Percentiles rank a stretch among this genome's conserved stretches.
Conservation (phyloP, 495 filamentous ascomycete species). For the Cudoniella acicularis region DNA sequence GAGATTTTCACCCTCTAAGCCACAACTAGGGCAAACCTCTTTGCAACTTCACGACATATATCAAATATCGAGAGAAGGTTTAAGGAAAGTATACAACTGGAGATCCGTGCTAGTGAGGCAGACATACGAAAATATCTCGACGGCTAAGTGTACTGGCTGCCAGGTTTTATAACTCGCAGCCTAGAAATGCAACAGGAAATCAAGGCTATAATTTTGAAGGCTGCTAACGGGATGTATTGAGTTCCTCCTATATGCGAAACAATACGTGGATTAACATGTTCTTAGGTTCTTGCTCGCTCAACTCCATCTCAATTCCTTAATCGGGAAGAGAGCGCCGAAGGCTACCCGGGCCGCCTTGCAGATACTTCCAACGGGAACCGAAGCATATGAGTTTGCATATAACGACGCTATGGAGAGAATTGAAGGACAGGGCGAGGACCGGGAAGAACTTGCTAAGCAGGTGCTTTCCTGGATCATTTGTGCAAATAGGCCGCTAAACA, state of each 20-base stretch:
- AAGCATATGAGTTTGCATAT: conserved; percentile 11
- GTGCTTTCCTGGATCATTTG: conserved; percentile 21
- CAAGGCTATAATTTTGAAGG: conserved; percentile 1
- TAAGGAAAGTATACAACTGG: conserved; percentile 23
- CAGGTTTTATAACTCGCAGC: background rate
- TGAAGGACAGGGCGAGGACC: conserved; percentile 11
- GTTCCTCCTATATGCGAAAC: background rate
- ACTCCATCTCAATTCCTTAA: conserved; percentile 16
- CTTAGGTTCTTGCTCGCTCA: conserved; percentile 22
- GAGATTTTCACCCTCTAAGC: conserved; percentile 31
- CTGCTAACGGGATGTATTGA: conserved; percentile 17
- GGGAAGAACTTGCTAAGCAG: background rate
- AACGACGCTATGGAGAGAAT: conserved; percentile 18
- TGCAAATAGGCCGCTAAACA: conserved; percentile 20
- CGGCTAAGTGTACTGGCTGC: background rate
- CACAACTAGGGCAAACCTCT: conserved; percentile 23
- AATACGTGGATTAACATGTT: background rate
- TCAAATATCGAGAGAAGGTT: conserved; percentile 28
- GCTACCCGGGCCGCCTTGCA: conserved; percentile 12
- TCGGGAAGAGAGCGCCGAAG: conserved; percentile 12
- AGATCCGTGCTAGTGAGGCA: conserved; percentile 21
- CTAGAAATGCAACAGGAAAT: conserved; percentile 13
- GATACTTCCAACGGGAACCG: background rate
- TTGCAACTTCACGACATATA: conserved; percentile 31
- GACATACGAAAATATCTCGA: conserved; percentile 16